Conservation (phyloP, 2,329 filamentous ascomycete species). For the Cordyceps javanica region DNA sequence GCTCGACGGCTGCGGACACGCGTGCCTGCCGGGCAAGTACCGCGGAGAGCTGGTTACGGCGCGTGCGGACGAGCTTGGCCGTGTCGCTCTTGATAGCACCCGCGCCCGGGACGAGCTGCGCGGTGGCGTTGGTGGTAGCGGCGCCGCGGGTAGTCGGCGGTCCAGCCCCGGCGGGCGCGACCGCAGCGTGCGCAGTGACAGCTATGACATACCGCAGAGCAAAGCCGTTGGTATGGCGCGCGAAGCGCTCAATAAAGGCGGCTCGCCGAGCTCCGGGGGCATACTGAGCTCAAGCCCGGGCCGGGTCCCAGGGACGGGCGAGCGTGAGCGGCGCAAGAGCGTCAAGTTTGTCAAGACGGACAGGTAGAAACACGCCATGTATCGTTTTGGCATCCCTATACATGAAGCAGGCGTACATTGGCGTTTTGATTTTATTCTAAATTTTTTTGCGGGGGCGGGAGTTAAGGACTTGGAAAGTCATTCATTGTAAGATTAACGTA, state of each 20-base stretch:
- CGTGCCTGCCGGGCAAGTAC: slow-evolving; percentile 53
- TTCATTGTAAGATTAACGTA: slow-evolving; percentile 8
- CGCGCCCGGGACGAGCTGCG: slow-evolving; percentile 21
- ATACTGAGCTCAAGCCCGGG: slow-evolving; percentile 48
- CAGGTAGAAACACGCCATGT: slow-evolving; percentile 1
- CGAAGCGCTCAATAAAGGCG: slow-evolving; percentile 39
- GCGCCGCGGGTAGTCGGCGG: slow-evolving; percentile 18
- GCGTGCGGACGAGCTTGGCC: slow-evolving; percentile 46
- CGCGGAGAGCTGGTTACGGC: slow-evolving; percentile 40
- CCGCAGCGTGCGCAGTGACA: slow-evolving; percentile 36
- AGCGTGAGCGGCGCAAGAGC: slow-evolving; percentile 55
- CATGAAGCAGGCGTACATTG: neutral
- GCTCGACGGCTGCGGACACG: slow-evolving; percentile 59
- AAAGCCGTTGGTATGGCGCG: slow-evolving; percentile 54
- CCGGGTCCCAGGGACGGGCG: slow-evolving; percentile 26
- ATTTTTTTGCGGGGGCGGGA: no score
- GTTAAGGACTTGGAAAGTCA: neutral
- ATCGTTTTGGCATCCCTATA: neutral
- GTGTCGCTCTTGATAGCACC: slow-evolving; percentile 37
- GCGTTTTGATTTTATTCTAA: neutral
- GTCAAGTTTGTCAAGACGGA: slow-evolving; percentile 53
- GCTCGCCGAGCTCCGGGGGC: slow-evolving; percentile 17
- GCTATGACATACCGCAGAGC: slow-evolving; percentile 51
- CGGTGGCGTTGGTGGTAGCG: slow-evolving; percentile 16
- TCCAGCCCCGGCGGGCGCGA: slow-evolving; percentile 22